phyloP scores from a whole-genome alignment of 257 asterid species.

The Henckelia pumila region DNA sequence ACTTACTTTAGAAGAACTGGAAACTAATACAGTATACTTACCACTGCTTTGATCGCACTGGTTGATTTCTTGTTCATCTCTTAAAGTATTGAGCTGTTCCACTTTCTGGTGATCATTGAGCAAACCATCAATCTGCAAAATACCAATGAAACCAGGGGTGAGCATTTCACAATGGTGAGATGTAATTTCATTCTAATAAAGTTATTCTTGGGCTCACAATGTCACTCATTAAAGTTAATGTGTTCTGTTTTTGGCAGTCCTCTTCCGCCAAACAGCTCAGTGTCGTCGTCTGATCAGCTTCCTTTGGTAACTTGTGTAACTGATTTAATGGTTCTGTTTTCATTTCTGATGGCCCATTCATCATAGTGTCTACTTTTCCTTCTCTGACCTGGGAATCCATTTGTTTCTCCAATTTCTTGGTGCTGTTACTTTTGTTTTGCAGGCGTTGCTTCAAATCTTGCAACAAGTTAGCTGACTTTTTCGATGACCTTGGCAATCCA shows the following conservation, averaged over 20 bases:
- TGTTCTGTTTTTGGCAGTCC: slow-evolving; percentile 30
- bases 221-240: slow-evolving; percentile 28
- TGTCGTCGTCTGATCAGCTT: slow-evolving; percentile 23
- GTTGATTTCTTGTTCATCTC: slow-evolving; percentile 29
- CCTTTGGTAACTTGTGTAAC: slow-evolving; percentile 24
- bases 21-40: slow-evolving; percentile 17
- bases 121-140: slow-evolving; percentile 41
- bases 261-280: slow-evolving; percentile 31
- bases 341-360: slow-evolving; percentile 24
- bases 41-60: slow-evolving; percentile 33
- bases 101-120: slow-evolving; percentile 24
- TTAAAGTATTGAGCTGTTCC: slow-evolving; percentile 23
- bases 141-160: slow-evolving; percentile 23
- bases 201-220: slow-evolving; percentile 35
- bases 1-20: background rate
- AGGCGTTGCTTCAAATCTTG: slow-evolving; percentile 44
- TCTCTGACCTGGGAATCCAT: slow-evolving; percentile 27
- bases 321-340: slow-evolving; percentile 25
- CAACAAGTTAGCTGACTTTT: slow-evolving; percentile 35
- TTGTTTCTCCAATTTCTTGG: slow-evolving; percentile 30
- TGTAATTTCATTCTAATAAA: background rate
- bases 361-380: slow-evolving; percentile 24
- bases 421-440: slow-evolving; percentile 30
- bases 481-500: slow-evolving; percentile 27
- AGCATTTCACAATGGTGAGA: slow-evolving; percentile 18